Percentiles rank a stretch among this genome's conserved stretches.
These are phyloP conservation scores for Pisolithus orientalis DNA, from an alignment of 768 basidiomycete species.

Conservation along the genomic window DNA sequence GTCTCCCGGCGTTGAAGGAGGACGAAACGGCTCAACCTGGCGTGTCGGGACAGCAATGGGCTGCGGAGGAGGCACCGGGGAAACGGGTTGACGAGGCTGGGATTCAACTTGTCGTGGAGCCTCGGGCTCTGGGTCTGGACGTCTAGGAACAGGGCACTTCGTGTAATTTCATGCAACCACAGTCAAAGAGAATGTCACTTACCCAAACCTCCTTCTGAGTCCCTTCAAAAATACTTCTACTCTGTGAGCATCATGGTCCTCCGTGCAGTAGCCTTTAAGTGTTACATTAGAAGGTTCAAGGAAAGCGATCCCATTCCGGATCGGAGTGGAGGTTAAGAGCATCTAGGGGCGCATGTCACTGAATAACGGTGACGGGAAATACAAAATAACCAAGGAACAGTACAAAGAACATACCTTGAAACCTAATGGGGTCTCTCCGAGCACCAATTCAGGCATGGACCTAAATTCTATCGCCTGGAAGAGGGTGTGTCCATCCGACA, in stretches of 20 bases:
- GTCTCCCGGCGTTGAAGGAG: conserved; percentile 9
- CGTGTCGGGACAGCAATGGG: conserved; percentile 1
- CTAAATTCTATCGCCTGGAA: conserved; percentile 78
- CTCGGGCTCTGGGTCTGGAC: conserved; percentile 20
- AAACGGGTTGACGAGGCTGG: conserved; percentile 6
- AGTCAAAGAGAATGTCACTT: conserved; percentile 21
- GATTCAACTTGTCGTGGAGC: conserved; percentile 6
- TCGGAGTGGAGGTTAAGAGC: conserved; percentile 58
- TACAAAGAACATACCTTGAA: conserved; percentile 55
- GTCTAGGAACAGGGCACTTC: conserved; percentile 7
- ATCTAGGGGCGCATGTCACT: conserved; percentile 37
- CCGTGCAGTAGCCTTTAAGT: conserved; percentile 54
- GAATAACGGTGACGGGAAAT: background rate
- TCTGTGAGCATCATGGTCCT: conserved; percentile 57
- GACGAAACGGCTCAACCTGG: background rate
- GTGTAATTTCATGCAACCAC: background rate
- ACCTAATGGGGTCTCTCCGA: conserved; percentile 76
- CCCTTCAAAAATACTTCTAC: conserved; percentile 54
- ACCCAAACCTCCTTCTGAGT: conserved; percentile 67
- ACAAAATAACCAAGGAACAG: conserved; percentile 1
- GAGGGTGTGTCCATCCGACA: conserved; percentile 70
- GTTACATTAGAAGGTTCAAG: conserved; percentile 65
- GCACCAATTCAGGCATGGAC: conserved; percentile 52
- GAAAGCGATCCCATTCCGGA: conserved; percentile 67
- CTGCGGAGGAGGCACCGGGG: conserved; percentile 7